Base-by-base conservation (phyloP, 768 basidiomycete species). In the Suillus discolor region DNA sequence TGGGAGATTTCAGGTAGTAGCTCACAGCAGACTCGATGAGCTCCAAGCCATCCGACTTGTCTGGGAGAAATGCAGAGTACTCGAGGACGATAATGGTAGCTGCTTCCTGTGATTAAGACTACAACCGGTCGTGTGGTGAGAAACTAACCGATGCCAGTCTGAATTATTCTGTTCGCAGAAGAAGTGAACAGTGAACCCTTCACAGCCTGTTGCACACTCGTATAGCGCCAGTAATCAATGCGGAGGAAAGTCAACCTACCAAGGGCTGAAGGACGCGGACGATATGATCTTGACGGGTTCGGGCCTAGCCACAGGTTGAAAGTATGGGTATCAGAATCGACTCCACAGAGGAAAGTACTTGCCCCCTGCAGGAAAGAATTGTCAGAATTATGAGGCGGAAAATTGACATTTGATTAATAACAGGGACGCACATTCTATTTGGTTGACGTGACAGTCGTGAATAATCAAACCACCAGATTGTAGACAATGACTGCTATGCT, bases 221-320 rank as follows among this genome's bases (percentile, higher is more conserved):
- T 51, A 51, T 6, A 51, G 3, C 25, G 15, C 1, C 16, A 2
- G 15, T 6, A 6, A 25, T 25, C 15, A 28, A 51, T 1, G 3
- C 6, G 3, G 49, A 8, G 15, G 12, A 23, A 28, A 51, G 16
- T 1, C 6, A 28, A 53, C 51, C 13, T 2, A 51, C 49, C 49
- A 51, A 25, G 16, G 49, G 49, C 13, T 16, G 49, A 28, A 51
- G 49, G 49, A 51, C 7, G 2, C 13, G 7, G 1, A 51, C 7
- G 8, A 28, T 25, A 2, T 0, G 1, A 1, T 16, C 4, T 25
- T 6, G 25, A 13, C 1, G 0, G 15, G 2, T 51, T 0, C 0
- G 0, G 3, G 0, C 7, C 25, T 51, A 16, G 15, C 4, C 6
- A 28, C 15, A 15, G 25, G 25, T 51, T 6, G 15, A 28, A 28